Evolutionary conservation across 2,329 filamentous ascomycete species (phyloP), one percentile per base, ranked within the genome.

Genomic region (Exophiala bonariae): DNA sequence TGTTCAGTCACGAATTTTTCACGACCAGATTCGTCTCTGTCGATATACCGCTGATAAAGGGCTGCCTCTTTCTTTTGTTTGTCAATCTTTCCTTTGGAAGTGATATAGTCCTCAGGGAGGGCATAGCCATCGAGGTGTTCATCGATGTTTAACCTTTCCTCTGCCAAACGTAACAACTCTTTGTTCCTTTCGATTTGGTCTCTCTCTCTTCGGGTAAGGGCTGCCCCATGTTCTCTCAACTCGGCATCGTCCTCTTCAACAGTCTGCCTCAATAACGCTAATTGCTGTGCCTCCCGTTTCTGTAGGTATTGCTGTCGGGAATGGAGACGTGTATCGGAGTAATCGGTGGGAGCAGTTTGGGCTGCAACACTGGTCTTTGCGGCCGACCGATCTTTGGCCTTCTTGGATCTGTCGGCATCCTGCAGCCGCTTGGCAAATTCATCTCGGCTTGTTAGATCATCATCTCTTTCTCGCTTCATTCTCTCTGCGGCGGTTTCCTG

Each of bases 41-140:
- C 91, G 3, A 96, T 85, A 59, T 96, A 92, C 41, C 91, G 82
- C 65, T 89, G 91, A 70, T 95, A 96, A 9, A 99, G 77, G 0
- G 88, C 89, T 18, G 95, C 88, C 54, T 93, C 82, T 65, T 97
- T 97, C 64, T 87, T 87, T 65, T 87, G 90, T 58, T 79, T 79
- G 63, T 95, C 87, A 53, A 95, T 85, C 63, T 95, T 93, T 17
- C 89, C 90, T 68, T 92, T 91, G 64, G 95, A 90, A 0, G 88
- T 96, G 53, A 96, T 92, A 63, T 96, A 96, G 65, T 96, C 90
- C 55, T 96, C 91, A 0, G 92, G 93, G 73, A 99, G 85, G 56
- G 85, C 80, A 69, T 97, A 99, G 2, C 92, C 92, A 71, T 96
- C 91, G 16, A 85, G 80, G 65, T 96, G 84, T 58, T 97, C 92